A percentile compares a stretch with the other conserved stretches of the same genome.
Evolutionary conservation across 1,284 basidiomycete genomes (phyloP).

Genomic region (Sphaerobolus stellatus): DNA sequence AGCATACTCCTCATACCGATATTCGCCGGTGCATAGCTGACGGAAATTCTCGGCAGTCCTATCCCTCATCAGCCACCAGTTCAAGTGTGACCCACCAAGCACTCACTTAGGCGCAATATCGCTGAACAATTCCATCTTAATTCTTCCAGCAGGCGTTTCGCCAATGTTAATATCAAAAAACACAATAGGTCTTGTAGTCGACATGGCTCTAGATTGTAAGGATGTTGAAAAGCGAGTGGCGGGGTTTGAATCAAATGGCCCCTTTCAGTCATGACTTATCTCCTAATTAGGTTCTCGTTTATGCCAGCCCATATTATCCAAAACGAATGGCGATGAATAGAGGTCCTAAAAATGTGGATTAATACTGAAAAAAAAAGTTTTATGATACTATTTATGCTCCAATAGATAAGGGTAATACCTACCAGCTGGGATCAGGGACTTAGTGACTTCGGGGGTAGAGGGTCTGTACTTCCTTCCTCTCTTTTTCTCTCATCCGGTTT

Average conservation of each 20-base stretch:
- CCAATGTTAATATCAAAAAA: conserved; percentile 98
- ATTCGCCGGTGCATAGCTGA: conserved; percentile 95
- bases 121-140: conserved; percentile 95
- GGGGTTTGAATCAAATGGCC: conserved; percentile 3
- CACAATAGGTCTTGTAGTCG: conserved; percentile 70
- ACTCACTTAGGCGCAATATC: conserved; percentile 87
- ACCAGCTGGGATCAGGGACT: too few species aligned
- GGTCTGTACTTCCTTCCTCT: too few species aligned
- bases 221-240: too few species aligned
- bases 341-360: too few species aligned
- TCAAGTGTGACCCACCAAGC: neutral
- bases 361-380: too few species aligned
- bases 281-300: neutral
- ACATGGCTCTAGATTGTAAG: too few species aligned
- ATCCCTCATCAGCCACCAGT: conserved; percentile 12
- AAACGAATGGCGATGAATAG: too few species aligned
- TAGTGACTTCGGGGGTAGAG: too few species aligned
- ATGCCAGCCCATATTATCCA: too few species aligned
- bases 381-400: too few species aligned
- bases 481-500: too few species aligned
- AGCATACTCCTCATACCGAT: conserved; percentile 52
- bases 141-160: conserved; percentile 88
- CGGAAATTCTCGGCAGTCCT: conserved; percentile 98
- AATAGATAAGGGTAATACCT: too few species aligned
- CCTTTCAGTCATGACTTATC: neutral